These are phyloP conservation scores for Scolecobasidium constrictum DNA, from an alignment of 2,329 filamentous ascomycete species.

Conservation along the genomic window DNA sequence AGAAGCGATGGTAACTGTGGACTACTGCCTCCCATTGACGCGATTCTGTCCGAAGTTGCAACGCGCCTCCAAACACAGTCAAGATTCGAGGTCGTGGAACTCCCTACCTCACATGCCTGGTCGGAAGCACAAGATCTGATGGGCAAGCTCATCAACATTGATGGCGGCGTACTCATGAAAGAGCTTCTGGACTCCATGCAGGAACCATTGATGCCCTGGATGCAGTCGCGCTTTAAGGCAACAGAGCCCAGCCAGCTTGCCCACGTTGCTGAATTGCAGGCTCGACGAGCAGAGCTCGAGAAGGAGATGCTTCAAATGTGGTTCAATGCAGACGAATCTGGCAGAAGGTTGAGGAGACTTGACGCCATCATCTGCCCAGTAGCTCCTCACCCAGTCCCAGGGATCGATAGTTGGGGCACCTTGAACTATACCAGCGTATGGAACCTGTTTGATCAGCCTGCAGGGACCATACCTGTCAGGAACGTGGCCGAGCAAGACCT, in stretches of 20 bases:
- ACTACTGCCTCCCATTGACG: no score
- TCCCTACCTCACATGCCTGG: no score
- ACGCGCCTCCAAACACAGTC: no score
- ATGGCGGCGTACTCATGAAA: constrained; percentile 45
- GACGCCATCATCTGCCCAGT: constrained; percentile 54
- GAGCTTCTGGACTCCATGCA: constrained; percentile 47
- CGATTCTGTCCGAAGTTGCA: no score
- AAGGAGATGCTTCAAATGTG: constrained; percentile 48
- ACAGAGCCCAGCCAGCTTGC: constrained; percentile 35
- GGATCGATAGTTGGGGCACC: constrained; percentile 23
- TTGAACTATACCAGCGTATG: no score
- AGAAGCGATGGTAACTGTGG: no score
- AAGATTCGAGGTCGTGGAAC: no score
- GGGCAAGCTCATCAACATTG: constrained; percentile 46
- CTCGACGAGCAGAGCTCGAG: constrained; percentile 41
- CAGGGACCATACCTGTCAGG: constrained; percentile 46
- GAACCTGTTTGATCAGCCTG: no score
- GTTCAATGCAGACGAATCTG: no score
- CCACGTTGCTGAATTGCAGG: constrained; percentile 42
- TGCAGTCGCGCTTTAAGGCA: constrained; percentile 38
- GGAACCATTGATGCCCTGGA: constrained; percentile 47
- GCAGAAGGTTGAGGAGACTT: constrained; percentile 31
- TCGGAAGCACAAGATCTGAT: no score
- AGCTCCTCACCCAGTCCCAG: constrained; percentile 51
- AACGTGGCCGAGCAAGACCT: constrained; percentile 38